Base-by-base conservation (phyloP, 495 filamentous ascomycete genomes). In the Chaetomium fimeti region DNA sequence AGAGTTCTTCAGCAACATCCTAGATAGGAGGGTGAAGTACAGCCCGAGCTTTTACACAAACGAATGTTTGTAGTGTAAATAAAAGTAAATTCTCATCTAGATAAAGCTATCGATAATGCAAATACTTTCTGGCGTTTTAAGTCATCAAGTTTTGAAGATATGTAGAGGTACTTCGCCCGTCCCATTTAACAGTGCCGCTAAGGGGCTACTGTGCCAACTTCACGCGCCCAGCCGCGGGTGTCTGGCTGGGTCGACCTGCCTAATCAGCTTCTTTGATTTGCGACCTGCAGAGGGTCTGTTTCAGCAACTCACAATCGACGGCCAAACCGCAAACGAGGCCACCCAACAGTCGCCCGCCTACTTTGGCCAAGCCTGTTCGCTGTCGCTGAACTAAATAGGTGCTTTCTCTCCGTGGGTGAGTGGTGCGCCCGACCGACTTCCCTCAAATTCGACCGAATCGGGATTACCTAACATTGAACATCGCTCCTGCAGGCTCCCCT, bases 281-380 rank as follows among this genome's bases (percentile, higher is more conserved):
- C 56, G 59, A 45, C 60, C 16, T 55, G 63, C 63, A 49, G n/a
- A 42, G 45, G 42, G 32, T 49, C 45, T 60, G 65, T 63, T 66
- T 66, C 53, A 62, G 53, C 60, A 61, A 22, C 53, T 38, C 63
- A 24, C 36, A 18, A 48, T 56, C 49, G 27, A 56, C 52, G 29
- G 55, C 58, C 29, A 28, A 43, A 29, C 55, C 60, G 22, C 55
- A 55, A 63, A 55, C 25, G 20, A 55, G 45, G 18, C 40, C 40
- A 48, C 20, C 62, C 27, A 42, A 64, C 54, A 36, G 43, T 15
- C 43, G 43, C 27, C 53, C 28, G 8, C 45, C 45, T 25, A 20
- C n/a, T 25, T 51, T 11, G 53, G 42, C 43, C 20, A 3, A n/a
- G 38, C 53, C 43, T 20, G 22, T 29, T 55, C 36, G 43, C 45